Evolutionary conservation across 2,329 filamentous ascomycete genomes (phyloP).

Genomic region (Grosmannia huntii): DNA sequence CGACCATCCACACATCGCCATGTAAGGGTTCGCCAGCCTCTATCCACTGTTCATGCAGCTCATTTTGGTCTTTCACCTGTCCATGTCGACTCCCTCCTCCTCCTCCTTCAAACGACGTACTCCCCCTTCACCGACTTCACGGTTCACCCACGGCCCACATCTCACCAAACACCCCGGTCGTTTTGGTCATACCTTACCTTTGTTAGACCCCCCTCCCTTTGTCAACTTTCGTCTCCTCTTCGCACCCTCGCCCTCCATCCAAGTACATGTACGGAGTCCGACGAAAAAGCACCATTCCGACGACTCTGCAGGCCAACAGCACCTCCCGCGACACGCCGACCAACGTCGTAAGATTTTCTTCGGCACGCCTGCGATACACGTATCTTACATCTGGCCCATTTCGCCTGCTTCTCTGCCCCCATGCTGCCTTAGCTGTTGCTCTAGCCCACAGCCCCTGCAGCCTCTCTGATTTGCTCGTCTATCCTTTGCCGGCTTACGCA

Average conservation of each 20-base stretch:
- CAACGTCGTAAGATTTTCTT: neutral
- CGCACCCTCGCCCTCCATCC: neutral
- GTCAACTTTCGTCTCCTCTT: neutral
- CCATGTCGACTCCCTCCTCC: neutral
- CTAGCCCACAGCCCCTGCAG: neutral
- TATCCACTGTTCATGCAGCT: constrained; percentile 2
- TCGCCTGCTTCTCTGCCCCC: neutral
- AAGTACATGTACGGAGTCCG: neutral
- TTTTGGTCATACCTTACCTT: neutral
- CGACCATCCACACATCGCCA: neutral
- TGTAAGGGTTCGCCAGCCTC: neutral
- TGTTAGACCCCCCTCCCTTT: neutral
- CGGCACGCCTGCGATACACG: neutral
- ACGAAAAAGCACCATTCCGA: neutral
- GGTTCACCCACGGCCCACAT: neutral
- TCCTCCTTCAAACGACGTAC: too few species aligned
- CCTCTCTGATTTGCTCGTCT: neutral
- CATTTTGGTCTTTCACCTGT: neutral
- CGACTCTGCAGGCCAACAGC: neutral
- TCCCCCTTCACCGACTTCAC: constrained; percentile 1
- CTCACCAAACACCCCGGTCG: neutral
- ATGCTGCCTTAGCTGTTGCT: neutral
- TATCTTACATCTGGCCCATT: neutral
- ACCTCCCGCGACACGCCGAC: neutral
- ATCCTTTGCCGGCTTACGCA: neutral